A percentile compares a stretch with the other conserved stretches of the same genome.
Conservation (phyloP, 139 green algal species). For the Pedinophyceae sp. region DNA sequence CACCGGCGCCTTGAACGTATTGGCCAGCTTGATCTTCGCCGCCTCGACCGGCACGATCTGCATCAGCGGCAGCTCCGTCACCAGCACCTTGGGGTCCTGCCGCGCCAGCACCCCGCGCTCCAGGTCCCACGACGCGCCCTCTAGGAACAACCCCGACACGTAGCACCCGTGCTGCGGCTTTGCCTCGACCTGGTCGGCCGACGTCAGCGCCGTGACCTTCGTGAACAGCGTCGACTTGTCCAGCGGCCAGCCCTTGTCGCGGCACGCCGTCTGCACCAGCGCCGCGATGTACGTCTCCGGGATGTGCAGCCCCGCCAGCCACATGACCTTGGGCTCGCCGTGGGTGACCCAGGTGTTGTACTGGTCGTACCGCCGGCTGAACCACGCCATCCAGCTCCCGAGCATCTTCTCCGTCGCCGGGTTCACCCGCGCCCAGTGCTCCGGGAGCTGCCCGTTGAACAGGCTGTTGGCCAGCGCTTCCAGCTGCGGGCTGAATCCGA, state of each 20-base stretch:
- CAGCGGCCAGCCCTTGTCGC: slow-evolving; percentile 64
- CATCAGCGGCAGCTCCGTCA: slow-evolving; percentile 66
- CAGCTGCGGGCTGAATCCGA: slow-evolving; percentile 53
- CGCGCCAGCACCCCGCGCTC: slow-evolving; percentile 24
- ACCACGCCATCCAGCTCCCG: slow-evolving; percentile 65
- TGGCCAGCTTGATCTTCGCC: slow-evolving; percentile 51
- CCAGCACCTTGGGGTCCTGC: slow-evolving; percentile 54
- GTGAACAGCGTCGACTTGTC: slow-evolving; percentile 68
- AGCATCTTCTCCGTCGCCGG: slow-evolving; percentile 62
- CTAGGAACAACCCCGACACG: slow-evolving; percentile 59
- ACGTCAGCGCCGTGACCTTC: slow-evolving; percentile 41
- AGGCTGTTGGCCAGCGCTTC: slow-evolving; percentile 50
- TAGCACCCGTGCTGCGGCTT: slow-evolving; percentile 53
- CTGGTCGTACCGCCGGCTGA: slow-evolving; percentile 42
- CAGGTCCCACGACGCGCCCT: slow-evolving; percentile 64
- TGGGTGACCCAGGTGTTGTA: slow-evolving; percentile 55
- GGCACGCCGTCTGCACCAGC: slow-evolving; percentile 51
- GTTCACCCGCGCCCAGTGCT: slow-evolving; percentile 49
- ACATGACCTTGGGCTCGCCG: slow-evolving; percentile 67
- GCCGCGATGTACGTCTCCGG: slow-evolving; percentile 77
- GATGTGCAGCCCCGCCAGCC: slow-evolving; percentile 62
- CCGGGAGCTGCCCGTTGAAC: slow-evolving; percentile 61
- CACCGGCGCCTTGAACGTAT: slow-evolving; percentile 56
- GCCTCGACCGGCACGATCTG: slow-evolving; percentile 68
- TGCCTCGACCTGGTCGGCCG: slow-evolving; percentile 22